Conservation (phyloP, 2,329 filamentous ascomycete species). For the Sclerotinia subarctica region DNA sequence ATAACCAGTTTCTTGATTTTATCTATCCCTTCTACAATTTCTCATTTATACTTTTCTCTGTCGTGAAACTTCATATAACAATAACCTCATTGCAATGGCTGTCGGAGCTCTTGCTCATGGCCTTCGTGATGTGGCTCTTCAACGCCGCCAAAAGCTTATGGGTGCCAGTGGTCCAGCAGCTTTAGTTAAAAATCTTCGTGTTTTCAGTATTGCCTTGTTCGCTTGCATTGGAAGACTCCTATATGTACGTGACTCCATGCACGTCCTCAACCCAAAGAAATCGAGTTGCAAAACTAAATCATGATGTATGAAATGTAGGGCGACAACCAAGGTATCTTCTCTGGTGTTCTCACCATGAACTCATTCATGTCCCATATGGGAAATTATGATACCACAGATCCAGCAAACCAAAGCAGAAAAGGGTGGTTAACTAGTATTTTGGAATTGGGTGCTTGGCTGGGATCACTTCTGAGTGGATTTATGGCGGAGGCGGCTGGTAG, state of each 20-base stretch:
- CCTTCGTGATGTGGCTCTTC: slow-evolving; percentile 51
- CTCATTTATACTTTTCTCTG: not conserved
- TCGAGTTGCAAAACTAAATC: not conserved
- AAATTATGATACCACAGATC: slow-evolving; percentile 48
- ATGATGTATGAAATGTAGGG: slow-evolving; percentile 36
- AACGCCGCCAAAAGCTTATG: slow-evolving; percentile 52
- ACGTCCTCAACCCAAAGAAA: not conserved
- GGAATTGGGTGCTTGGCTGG: slow-evolving; percentile 75
- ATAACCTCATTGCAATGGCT: slow-evolving; percentile 1
- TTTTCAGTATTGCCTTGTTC: slow-evolving; percentile 59
- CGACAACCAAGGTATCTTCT: slow-evolving; percentile 76
- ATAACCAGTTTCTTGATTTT: not conserved
- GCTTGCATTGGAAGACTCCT: slow-evolving; percentile 60
- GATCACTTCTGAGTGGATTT: slow-evolving; percentile 65
- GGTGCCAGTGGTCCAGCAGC: slow-evolving; percentile 51
- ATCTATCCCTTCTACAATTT: not conserved
- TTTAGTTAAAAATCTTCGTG: slow-evolving; percentile 57
- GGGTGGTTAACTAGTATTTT: slow-evolving; percentile 65
- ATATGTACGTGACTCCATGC: slow-evolving; percentile 35
- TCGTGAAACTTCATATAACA: not conserved
- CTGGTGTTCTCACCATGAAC: slow-evolving; percentile 61
- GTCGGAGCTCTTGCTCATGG: slow-evolving; percentile 23
- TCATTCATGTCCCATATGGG: slow-evolving; percentile 54
- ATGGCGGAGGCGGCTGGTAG: slow-evolving; percentile 67
- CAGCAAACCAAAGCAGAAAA: slow-evolving; percentile 51